Evolutionary conservation across 2,329 filamentous ascomycete genomes (phyloP).

Genomic region (Albophoma yamanashiensis): DNA sequence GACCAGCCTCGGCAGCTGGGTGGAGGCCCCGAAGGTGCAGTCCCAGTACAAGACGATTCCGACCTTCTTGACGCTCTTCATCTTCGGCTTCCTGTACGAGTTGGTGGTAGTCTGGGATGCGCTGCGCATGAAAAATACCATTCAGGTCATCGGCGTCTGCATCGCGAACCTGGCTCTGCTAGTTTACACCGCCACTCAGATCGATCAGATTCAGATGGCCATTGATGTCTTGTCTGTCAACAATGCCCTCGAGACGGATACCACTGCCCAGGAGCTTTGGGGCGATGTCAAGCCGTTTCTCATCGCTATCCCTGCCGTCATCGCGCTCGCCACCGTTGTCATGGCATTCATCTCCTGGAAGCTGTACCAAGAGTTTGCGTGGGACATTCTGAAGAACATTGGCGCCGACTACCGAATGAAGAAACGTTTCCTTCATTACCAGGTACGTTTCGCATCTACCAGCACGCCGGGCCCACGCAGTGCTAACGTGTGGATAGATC

Average conservation of each 20-base stretch:
- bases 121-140: slow-evolving; percentile 89
- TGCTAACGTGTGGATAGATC: slow-evolving; percentile 47
- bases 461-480: not conserved
- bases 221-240: slow-evolving; percentile 40
- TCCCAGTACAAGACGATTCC: slow-evolving; percentile 66
- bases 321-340: slow-evolving; percentile 61
- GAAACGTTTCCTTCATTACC: slow-evolving; percentile 89
- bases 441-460: slow-evolving; percentile 45
- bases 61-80: slow-evolving; percentile 91
- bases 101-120: slow-evolving; percentile 88
- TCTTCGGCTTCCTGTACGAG: slow-evolving; percentile 93
- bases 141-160: slow-evolving; percentile 93
- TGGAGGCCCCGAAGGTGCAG: slow-evolving; percentile 26
- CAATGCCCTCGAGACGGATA: slow-evolving; percentile 29
- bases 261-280: slow-evolving; percentile 47
- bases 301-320: slow-evolving; percentile 74
- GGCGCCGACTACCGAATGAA: slow-evolving; percentile 96
- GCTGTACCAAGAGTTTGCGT: slow-evolving; percentile 95
- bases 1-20: slow-evolving; percentile 35
- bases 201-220: slow-evolving; percentile 77
- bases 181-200: slow-evolving; percentile 87
- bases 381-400: slow-evolving; percentile 99
- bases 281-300: slow-evolving; percentile 60
- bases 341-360: slow-evolving; percentile 83
- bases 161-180: slow-evolving; percentile 85